These are phyloP conservation scores for Bimuria novae-zelandiae DNA, from an alignment of 2,329 filamentous ascomycete species.

Conservation along the genomic window DNA sequence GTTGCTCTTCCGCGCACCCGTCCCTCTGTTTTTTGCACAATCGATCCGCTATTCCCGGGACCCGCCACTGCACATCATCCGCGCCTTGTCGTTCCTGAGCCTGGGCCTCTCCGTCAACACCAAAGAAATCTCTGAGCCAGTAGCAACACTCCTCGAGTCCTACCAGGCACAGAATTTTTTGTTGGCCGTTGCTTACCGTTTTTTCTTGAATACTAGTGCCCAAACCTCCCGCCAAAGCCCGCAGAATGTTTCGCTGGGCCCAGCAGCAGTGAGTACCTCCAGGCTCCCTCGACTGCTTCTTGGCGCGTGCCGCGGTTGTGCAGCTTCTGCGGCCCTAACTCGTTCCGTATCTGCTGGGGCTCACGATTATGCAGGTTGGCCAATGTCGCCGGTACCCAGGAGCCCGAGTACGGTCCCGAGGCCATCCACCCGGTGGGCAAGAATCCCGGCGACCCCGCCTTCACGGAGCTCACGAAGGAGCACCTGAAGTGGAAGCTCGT, in stretches of 20 bases:
- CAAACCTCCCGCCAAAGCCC: slow-evolving; percentile 17
- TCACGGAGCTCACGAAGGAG: slow-evolving; percentile 76
- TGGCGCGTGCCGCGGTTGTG: slow-evolving; percentile 13
- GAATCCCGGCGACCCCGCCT: slow-evolving; percentile 77
- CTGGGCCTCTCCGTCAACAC: slow-evolving; percentile 26
- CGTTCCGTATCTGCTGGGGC: slow-evolving; percentile 7
- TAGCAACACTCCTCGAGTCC: slow-evolving; percentile 36
- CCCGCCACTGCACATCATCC: slow-evolving; percentile 8
- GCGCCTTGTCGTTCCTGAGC: slow-evolving; percentile 19
- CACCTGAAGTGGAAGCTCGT: slow-evolving; percentile 82
- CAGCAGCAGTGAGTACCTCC: slow-evolving; percentile 77
- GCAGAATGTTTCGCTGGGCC: slow-evolving; percentile 85
- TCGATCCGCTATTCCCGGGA: slow-evolving; percentile 3
- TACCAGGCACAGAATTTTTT: slow-evolving; percentile 27
- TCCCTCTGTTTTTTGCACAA: no score
- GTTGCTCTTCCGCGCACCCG: no score
- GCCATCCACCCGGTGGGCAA: slow-evolving; percentile 85
- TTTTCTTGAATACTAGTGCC: slow-evolving; percentile 36
- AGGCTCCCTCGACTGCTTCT: slow-evolving; percentile 18
- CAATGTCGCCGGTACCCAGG: slow-evolving; percentile 90
- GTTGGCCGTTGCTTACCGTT: slow-evolving; percentile 28
- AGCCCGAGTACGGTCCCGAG: slow-evolving; percentile 90
- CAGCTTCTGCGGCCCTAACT: slow-evolving; percentile 1
- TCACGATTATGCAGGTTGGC: slow-evolving; percentile 54
- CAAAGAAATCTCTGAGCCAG: slow-evolving; percentile 28